These are phyloP conservation scores for Russula ochroleuca DNA, from an alignment of 768 basidiomycete genomes.

Conservation along the genomic window DNA sequence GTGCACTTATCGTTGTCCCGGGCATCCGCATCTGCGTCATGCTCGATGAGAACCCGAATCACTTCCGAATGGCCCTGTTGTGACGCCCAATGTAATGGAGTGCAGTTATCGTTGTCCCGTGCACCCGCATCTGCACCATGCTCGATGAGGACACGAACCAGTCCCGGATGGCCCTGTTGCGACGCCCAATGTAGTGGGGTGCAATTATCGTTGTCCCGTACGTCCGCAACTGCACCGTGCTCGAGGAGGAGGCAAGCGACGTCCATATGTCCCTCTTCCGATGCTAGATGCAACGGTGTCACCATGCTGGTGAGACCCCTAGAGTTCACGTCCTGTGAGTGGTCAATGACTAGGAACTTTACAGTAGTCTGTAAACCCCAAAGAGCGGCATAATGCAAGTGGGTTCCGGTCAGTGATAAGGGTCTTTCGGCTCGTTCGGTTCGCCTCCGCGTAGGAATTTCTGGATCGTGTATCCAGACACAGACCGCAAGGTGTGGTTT, in stretches of 20 bases:
- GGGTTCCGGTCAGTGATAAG: not conserved
- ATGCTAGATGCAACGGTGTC: not conserved
- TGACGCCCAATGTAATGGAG: not conserved
- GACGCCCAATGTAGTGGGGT: not conserved
- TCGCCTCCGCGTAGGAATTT: too few species aligned
- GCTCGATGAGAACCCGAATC: not conserved
- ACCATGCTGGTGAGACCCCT: not conserved
- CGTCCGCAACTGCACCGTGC: not conserved
- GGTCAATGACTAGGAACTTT: not conserved
- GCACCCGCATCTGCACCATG: not conserved
- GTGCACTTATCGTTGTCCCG: not conserved
- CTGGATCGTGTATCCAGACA: not conserved
- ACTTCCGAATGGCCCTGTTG: not conserved
- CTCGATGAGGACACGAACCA: not conserved
- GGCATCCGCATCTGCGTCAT: not conserved
- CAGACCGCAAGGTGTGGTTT: not conserved
- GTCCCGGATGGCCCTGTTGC: not conserved
- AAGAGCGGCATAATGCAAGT: not conserved
- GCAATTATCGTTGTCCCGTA: not conserved
- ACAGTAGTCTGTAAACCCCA: not conserved
- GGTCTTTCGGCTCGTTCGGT: not conserved
- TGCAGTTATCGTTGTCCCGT: not conserved
- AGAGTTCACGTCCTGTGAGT: not conserved
- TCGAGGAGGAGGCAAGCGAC: not conserved
- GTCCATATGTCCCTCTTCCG: not conserved